Conservation (phyloP, 2,329 filamentous ascomycete genomes). For the Talaromyces amestolkiae region DNA sequence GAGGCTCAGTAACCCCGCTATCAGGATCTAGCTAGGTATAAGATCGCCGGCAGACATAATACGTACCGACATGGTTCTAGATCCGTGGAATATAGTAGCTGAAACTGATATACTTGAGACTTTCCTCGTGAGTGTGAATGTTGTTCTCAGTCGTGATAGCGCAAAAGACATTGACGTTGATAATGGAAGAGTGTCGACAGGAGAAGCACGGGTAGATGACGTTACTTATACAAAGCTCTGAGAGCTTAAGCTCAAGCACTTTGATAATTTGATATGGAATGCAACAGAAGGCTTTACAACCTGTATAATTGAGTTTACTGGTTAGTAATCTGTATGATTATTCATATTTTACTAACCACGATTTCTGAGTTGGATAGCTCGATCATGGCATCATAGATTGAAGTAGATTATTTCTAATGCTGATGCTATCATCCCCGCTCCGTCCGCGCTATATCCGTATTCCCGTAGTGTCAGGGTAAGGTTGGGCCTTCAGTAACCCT, state of each 20-base stretch:
- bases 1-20: conserved; percentile 3
- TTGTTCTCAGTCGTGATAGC: not conserved
- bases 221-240: conserved; percentile 1
- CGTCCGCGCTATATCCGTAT: not conserved
- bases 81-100: not conserved
- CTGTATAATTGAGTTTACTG: not conserved
- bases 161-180: conserved; percentile 10
- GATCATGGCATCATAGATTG: not conserved
- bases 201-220: not conserved
- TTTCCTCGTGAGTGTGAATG: conserved; percentile 6
- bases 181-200: not conserved
- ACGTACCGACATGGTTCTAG: conserved; percentile 37
- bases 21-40: not conserved
- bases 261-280: not conserved
- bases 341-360: not conserved
- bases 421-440: not conserved
- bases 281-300: not conserved
- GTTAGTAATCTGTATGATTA: not conserved
- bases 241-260: not conserved
- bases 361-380: not conserved
- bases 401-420: not conserved
- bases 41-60: not conserved
- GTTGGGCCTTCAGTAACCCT: not conserved
- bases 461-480: not conserved
- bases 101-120: not conserved